Base-by-base conservation (phyloP, 2,329 filamentous ascomycete species). In the Aspergillus viridinutans region DNA sequence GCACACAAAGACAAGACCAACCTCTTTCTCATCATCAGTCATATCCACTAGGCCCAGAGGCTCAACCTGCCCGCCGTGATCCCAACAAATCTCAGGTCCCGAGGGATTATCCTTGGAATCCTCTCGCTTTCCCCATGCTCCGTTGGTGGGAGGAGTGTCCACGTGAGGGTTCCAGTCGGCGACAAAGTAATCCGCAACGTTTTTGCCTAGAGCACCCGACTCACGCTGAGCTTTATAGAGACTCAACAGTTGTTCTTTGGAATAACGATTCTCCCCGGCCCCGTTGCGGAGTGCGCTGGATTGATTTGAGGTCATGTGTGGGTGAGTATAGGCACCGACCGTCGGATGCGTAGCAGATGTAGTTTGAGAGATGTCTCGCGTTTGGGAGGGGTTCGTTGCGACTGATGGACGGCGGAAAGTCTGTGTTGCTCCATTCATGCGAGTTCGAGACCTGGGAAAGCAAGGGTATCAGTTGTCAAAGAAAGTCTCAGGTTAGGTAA, bases 41-140 rank as follows among this genome's bases (percentile, higher is more conserved):
- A 96, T 85, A 47, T 89, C 86, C 60, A 85, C 81, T 62, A 96
- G 73, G 29, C 85, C 86, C 62, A 97, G 79, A 6, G 92, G 91
- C 61, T 84, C 82, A 48, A 85, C 81, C 53, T 83, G 82, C 25
- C 90, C 91, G 58, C 83, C 82, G 57, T 83, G 76, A 69, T 96
- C 90, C 94, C 93, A 99, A 73, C 92, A 97, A 45, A 93, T 85
- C 61, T 94, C 91, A n/a, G 92, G 90, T 48, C 93, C 92, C 68
- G 89, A 85, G 57, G 86, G 86, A 61, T 83, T 80, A 61, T 89
- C 85, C 70, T 91, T 88, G 58, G 83, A 83, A 62, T 97, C 92
- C 57, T 84, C 83, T 64, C 81, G 82, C 73, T 92, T 91, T 52
- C 89, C 90, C 91, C 91, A 96, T 54, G 84, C 83, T 26, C 72